Evolutionary conservation across 2,329 filamentous ascomycete genomes (phyloP).

Genomic region (Diaporthe sp.): DNA sequence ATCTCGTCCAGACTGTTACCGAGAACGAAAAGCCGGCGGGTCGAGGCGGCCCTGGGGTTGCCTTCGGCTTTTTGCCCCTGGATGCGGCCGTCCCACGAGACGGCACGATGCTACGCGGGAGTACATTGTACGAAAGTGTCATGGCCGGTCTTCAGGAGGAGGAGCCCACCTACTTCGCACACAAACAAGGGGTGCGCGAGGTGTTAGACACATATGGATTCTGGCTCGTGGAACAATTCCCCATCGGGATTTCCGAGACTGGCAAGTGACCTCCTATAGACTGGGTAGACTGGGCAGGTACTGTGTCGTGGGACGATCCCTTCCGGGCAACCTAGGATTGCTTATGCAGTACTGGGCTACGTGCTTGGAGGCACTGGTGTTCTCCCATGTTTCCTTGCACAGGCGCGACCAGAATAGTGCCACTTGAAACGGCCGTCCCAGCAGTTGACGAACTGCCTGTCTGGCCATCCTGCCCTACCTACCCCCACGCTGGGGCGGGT

Average conservation of each 20-base stretch:
- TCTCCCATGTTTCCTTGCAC: neutral
- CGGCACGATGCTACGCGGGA: slow-evolving; percentile 4
- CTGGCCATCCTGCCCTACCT: neutral
- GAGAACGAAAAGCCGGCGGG: slow-evolving; percentile 1
- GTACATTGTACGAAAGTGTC: neutral
- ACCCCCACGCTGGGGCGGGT: slow-evolving; percentile 13
- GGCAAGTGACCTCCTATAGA: neutral
- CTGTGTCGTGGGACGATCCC: neutral
- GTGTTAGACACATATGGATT: neutral
- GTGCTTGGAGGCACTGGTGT: neutral
- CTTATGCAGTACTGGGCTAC: neutral
- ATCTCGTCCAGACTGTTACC: neutral
- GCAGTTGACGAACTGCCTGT: neutral
- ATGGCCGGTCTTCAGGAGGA: neutral
- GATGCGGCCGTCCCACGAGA: neutral
- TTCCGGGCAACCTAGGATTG: neutral
- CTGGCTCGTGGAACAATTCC: neutral
- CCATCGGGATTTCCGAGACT: slow-evolving; percentile 27
- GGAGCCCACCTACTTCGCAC: neutral
- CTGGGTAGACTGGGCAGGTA: neutral
- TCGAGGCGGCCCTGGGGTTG: neutral
- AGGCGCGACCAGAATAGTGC: slow-evolving; percentile 2
- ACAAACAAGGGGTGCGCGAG: neutral
- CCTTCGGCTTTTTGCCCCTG: slow-evolving; percentile 6
- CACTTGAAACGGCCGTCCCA: slow-evolving; percentile 29